Percentiles rank a stretch among this genome's conserved stretches.
These are phyloP conservation scores for Fusarium sp. DNA, from an alignment of 2,329 filamentous ascomycete genomes.

Conservation along the genomic window DNA sequence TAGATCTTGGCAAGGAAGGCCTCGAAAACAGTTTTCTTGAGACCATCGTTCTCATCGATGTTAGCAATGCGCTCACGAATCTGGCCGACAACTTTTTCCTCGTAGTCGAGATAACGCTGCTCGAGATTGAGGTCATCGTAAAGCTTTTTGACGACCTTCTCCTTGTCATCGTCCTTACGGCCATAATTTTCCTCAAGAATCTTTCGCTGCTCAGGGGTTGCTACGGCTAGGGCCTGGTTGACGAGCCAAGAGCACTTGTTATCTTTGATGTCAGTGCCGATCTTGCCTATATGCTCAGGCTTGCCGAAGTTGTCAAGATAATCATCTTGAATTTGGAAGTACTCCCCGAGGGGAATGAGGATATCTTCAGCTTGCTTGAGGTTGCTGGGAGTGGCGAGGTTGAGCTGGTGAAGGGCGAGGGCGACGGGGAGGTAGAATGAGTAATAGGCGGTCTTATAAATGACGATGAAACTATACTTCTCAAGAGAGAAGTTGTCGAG, in stretches of 20 bases:
- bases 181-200: conserved; percentile 94
- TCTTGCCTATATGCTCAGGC: conserved; percentile 94
- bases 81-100: conserved; percentile 85
- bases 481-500: conserved; percentile 94
- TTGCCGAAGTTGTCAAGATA: conserved; percentile 98
- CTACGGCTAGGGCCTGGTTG: conserved; percentile 87
- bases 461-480: conserved; percentile 98
- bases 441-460: conserved; percentile 99
- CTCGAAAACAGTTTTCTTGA: conserved; percentile 92
- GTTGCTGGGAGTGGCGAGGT: conserved; percentile 86
- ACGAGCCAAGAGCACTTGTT: conserved; percentile 99
- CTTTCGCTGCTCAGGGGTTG: conserved; percentile 84
- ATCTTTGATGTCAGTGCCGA: conserved; percentile 98
- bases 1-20: conserved; percentile 96
- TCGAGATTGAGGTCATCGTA: conserved; percentile 87
- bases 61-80: conserved; percentile 77
- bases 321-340: conserved; percentile 99
- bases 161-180: conserved; percentile 83
- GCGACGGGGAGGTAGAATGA: conserved; percentile 98
- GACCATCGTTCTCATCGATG: conserved; percentile 84
- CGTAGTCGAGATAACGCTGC: conserved; percentile 84
- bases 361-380: conserved; percentile 90
- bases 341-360: conserved; percentile 95
- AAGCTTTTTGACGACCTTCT: conserved; percentile 86
- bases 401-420: conserved; percentile 84